Evolutionary conservation across 139 green algal species (phyloP), one percentile per base, ranked within the genome.

Genomic region (Chlorella vulgaris): DNA sequence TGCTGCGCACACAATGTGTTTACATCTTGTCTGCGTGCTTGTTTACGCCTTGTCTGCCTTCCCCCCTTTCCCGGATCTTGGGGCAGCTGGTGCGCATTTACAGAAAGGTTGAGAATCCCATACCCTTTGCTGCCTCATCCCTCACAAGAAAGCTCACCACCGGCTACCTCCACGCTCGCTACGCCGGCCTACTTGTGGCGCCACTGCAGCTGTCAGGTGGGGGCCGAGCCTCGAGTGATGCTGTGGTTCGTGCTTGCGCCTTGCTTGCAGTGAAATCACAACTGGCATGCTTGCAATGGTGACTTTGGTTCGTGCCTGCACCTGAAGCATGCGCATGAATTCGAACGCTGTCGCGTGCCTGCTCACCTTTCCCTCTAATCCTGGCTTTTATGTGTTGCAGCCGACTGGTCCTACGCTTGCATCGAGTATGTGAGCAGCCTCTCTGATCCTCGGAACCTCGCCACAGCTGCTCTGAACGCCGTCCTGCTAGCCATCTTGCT

Each of bases 91-190:
- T 96, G 51, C 81, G 85, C 40, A 95, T 94, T 67, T 95, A 93
- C 76, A 69, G 92, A 22, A 94, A 94, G 90, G 92, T 96, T 35
- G 93, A 96, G 83, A 96, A 96, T 81, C 93, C 93, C 13, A 92
- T 96, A 22, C 74, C 93, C n/a, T 97, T 96, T 80, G 69, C 84
- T 0, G 0, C 40, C 13, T 79, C 60, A 19, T 24, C 43, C 22
- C 40, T 81, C 2, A 85, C 81, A 7, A 80, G 88, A 4, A 29
- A 80, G 26, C 81, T 95, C 21, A 87, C 81, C 62, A 92, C 85
- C 0, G 83, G 70, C 29, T 83, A 93, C 83, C 86, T 96, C 38
- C 93, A 97, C 74, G 85, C 87, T 2, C 83, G 68, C 21, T 97
- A 97, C 83, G 81, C 78, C 26, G 51, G 62, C 24, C 84, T 95